Evolutionary conservation across 176 grass and related monocot species (phyloP).

Genomic region (Rhipidocladum racemiflorum): DNA sequence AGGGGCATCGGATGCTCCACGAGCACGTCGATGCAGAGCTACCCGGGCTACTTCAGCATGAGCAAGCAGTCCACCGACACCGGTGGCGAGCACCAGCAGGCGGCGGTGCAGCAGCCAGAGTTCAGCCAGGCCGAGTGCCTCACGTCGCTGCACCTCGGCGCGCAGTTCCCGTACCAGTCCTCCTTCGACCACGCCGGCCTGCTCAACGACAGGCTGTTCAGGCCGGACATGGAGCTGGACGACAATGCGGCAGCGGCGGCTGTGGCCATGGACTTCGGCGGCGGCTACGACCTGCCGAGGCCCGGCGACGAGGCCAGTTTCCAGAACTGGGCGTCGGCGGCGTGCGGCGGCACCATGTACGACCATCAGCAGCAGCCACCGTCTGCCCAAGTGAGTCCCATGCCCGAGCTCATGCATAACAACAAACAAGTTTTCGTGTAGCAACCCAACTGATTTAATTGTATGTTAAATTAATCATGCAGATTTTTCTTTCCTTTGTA

Average conservation of each 20-base stretch:
- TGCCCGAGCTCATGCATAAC: background rate
- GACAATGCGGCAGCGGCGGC: background rate
- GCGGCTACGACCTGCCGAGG: slow-evolving; percentile 54
- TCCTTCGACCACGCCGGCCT: slow-evolving; percentile 43
- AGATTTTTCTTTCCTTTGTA: background rate
- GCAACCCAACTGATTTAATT: no score
- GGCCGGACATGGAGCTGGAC: slow-evolving; percentile 42
- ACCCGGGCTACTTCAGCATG: slow-evolving; percentile 50
- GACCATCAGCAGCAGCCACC: slow-evolving; percentile 47
- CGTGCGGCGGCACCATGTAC: slow-evolving; percentile 42
- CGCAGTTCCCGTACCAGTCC: slow-evolving; percentile 47
- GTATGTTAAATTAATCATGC: background rate
- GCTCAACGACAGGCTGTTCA: slow-evolving; percentile 49
- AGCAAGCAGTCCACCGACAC: slow-evolving; percentile 38
- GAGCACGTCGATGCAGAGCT: slow-evolving; percentile 52
- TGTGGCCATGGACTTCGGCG: slow-evolving; percentile 28
- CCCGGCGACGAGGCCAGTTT: slow-evolving; percentile 59
- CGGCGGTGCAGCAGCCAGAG: slow-evolving; percentile 32
- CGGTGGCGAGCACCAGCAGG: slow-evolving; percentile 26
- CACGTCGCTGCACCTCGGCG: slow-evolving; percentile 42
- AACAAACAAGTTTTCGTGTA: background rate
- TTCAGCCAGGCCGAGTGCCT: slow-evolving; percentile 48
- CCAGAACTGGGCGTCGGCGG: slow-evolving; percentile 64
- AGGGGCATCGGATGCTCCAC: slow-evolving; percentile 64
- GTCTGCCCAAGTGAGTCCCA: slow-evolving; percentile 54